Evolutionary conservation across 176 grass and related monocot species (phyloP).

Genomic region (Paspalum vaginatum): DNA sequence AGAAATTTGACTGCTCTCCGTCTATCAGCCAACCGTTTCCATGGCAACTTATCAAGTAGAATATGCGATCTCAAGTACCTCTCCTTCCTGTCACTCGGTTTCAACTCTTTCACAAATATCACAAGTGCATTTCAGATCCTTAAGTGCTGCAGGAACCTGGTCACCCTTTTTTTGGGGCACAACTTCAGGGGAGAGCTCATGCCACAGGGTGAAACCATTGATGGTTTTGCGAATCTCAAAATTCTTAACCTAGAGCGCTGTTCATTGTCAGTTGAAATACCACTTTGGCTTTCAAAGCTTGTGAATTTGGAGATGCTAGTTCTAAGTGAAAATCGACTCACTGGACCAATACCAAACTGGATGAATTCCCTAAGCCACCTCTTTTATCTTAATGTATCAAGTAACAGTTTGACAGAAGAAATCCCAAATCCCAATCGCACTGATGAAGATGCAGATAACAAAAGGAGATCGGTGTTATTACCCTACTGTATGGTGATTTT

Average conservation of each 20-base stretch:
- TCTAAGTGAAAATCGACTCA: slow-evolving; percentile 28
- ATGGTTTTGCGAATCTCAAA: slow-evolving; percentile 31
- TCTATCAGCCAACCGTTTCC: neutral
- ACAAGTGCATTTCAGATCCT: slow-evolving; percentile 15
- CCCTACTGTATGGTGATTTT: no score
- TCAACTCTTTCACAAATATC: slow-evolving; percentile 4
- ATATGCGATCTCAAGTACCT: slow-evolving; percentile 34
- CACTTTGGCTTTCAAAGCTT: slow-evolving; percentile 40
- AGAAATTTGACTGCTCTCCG: slow-evolving; percentile 10
- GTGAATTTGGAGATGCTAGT: neutral
- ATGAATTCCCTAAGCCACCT: slow-evolving; percentile 6
- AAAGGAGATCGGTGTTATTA: no score
- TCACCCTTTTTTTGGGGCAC: fast-evolving
- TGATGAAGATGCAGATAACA: neutral
- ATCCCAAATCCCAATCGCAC: slow-evolving; percentile 42
- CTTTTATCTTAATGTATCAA: slow-evolving; percentile 31
- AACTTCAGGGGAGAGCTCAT: slow-evolving; percentile 38
- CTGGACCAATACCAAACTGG: slow-evolving; percentile 38
- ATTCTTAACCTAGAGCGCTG: neutral
- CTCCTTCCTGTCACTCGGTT: slow-evolving; percentile 21
- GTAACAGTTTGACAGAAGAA: slow-evolving; percentile 25
- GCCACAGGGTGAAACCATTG: neutral
- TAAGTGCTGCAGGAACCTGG: neutral
- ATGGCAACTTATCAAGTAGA: slow-evolving; percentile 31
- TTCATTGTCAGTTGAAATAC: slow-evolving; percentile 25